Evolutionary conservation across 352 stramenopile species (phyloP), one percentile per base, ranked within the genome.

Genomic region (Aphanomyces invadans): DNA sequence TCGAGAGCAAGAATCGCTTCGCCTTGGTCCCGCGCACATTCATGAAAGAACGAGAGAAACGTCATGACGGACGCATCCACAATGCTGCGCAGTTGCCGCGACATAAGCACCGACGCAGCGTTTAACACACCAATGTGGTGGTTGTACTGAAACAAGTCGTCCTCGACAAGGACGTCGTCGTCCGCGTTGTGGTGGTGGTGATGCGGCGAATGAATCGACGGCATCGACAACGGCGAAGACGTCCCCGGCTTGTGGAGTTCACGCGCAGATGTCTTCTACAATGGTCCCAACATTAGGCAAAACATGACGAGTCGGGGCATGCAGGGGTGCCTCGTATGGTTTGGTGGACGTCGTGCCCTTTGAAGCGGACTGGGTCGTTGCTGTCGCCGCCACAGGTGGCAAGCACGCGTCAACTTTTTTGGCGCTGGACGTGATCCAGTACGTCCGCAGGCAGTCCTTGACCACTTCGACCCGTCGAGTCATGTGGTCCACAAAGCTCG

Each of bases 91-190:
- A 97, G 73, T 39, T 96, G 95, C 2, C 83, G 74, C 11, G 89
- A 93, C 89, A 97, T 97, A 15, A 97, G 73, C 15, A 95, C 88
- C 1, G 88, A 75, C 11, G 86, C 81, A 17, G 87, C 83, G 46
- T 96, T 77, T 19, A 97, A 70, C 19, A 96, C 71, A 9, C 82
- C 84, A 21, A 80, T 72, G 61, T 91, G 87, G 25, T 76, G 76
- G 11, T 73, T 72, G 61, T 87, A 87, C 5, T 73, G 42, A 36
- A 67, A 67, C 28, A 67, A 32, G 31, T 67, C 60, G 32, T 67
- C 60, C 44, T 67, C 60, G 2, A 67, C 60, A n/a, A 67, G 42
- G 5, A 29, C 26, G 36, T 67, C 60, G 44, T 25, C 23, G 44
- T 52, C 44, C 9, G 10, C 44, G 19, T 25, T 9, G 44, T 4